Base-by-base conservation (phyloP, 2,329 filamentous ascomycete genomes). In the Fusarium oxysporum region DNA sequence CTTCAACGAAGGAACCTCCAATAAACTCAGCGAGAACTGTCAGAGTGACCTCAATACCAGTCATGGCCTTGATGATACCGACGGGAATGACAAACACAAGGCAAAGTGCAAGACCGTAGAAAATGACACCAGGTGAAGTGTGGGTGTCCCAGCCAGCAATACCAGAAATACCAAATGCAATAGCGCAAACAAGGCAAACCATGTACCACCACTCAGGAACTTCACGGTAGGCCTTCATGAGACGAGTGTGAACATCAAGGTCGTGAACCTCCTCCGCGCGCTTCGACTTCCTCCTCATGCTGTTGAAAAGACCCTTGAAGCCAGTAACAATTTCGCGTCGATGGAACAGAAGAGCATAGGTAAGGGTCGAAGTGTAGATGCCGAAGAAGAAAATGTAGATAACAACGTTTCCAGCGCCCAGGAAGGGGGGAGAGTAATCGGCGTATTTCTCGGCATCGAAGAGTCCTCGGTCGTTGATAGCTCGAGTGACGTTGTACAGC, bases 371-470 rank as follows among this genome's bases (percentile, higher is more conserved):
- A 0, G 87, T 82, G 71, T 89, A 89, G 35, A 88, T 85, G 56
- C 83, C 86, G 63, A 89, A 89, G 80, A 88, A 89, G 77, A 86
- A 87, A 70, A 86, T 81, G 80, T 89, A 89, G n/a, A 86, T 81
- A 35, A 82, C 80, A n/a, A 87, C 77, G 62, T 86, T 86, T 21
- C 83, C 85, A 17, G 87, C 86, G 2, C 84, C 80, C 32, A 89
- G 77, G 71, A 85, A 89, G 0, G 86, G 86, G 0, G 86, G 86
- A 6, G 86, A 88, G 77, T 89, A 89, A 2, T 78, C 76, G 41
- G 82, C 80, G 72, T 89, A 89, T 59, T 84, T 84, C 35, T 79
- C 78, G 10, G 78, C 70, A 62, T 87, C 82, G 66, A 88, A 87
- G 14, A 86, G 78, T 3, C 83, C 84, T 35, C 81, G 78, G 6